phyloP scores from a whole-genome alignment of 139 green algal genomes.

The Volvox africanus region DNA sequence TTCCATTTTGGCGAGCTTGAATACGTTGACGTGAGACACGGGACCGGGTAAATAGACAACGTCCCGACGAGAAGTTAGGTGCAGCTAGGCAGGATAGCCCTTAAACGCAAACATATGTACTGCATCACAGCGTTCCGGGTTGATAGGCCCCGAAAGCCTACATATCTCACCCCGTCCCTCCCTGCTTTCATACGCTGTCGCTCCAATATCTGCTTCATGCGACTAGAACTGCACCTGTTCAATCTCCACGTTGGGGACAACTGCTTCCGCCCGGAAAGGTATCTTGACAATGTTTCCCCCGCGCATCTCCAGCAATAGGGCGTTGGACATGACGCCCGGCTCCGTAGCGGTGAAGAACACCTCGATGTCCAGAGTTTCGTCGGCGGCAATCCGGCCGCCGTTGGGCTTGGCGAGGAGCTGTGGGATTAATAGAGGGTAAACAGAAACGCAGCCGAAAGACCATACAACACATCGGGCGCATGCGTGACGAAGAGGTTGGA shows the following conservation, averaged over 20 bases:
- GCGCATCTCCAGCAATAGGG: slow-evolving; percentile 67
- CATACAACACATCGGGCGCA: too few species aligned
- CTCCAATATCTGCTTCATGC: too few species aligned
- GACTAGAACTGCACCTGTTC: slow-evolving; percentile 32
- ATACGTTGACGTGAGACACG: too few species aligned
- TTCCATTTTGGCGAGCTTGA: too few species aligned
- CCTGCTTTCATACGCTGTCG: background rate
- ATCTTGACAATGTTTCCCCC: slow-evolving; percentile 72
- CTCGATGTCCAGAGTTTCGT: slow-evolving; percentile 70
- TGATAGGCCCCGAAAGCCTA: too few species aligned
- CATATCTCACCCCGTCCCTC: background rate
- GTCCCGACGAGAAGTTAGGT: too few species aligned
- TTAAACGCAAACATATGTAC: too few species aligned
- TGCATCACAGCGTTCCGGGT: too few species aligned
- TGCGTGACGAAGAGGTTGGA: too few species aligned
- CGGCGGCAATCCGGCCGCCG: slow-evolving; percentile 56
- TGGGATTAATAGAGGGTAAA: background rate
- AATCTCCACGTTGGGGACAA: slow-evolving; percentile 72
- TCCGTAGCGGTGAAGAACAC: slow-evolving; percentile 55
- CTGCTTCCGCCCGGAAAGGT: slow-evolving; percentile 67
- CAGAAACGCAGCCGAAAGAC: too few species aligned
- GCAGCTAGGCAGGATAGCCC: too few species aligned
- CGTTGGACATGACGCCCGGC: slow-evolving; percentile 49
- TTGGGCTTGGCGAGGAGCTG: slow-evolving; percentile 57
- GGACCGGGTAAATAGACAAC: too few species aligned